Conservation (phyloP, 2,329 filamentous ascomycete species). For the Fusarium anthophilum region DNA sequence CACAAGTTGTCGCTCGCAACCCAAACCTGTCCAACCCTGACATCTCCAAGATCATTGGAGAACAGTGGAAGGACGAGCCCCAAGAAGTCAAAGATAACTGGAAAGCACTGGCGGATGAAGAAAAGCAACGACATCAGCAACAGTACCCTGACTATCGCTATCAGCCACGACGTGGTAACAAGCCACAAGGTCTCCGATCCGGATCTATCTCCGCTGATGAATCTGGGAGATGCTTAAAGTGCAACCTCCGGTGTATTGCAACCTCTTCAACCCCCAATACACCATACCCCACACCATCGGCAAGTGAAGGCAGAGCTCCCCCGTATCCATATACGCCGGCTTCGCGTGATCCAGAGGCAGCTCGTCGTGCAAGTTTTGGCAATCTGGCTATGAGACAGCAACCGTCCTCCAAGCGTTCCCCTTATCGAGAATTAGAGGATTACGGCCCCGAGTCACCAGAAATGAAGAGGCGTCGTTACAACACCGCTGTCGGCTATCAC, state of each 20-base stretch:
- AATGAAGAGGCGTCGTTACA: conserved; percentile 70
- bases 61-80: conserved; percentile 85
- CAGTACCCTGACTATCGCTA: conserved; percentile 96
- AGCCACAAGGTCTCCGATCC: conserved; percentile 45
- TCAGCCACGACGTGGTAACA: conserved; percentile 76
- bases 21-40: conserved; percentile 95
- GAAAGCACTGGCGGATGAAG: conserved; percentile 91
- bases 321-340: conserved; percentile 36
- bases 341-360: conserved; percentile 33
- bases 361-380: conserved; percentile 43
- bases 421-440: conserved; percentile 47
- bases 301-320: conserved; percentile 36
- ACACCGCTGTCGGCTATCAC: conserved; percentile 52
- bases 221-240: conserved; percentile 72
- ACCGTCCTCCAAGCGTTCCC: conserved; percentile 34
- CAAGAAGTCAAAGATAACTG: conserved; percentile 82
- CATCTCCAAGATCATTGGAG: conserved; percentile 96
- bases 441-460: conserved; percentile 59
- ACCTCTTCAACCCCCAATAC: conserved; percentile 68
- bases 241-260: conserved; percentile 73
- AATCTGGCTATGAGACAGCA: conserved; percentile 36
- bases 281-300: conserved; percentile 52
- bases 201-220: conserved; percentile 56
- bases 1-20: conserved; percentile 79
- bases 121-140: conserved; percentile 87